Evolutionary conservation across 2,329 filamentous ascomycete species (phyloP).

Genomic region (Tolypocladium cylindrosporum): DNA sequence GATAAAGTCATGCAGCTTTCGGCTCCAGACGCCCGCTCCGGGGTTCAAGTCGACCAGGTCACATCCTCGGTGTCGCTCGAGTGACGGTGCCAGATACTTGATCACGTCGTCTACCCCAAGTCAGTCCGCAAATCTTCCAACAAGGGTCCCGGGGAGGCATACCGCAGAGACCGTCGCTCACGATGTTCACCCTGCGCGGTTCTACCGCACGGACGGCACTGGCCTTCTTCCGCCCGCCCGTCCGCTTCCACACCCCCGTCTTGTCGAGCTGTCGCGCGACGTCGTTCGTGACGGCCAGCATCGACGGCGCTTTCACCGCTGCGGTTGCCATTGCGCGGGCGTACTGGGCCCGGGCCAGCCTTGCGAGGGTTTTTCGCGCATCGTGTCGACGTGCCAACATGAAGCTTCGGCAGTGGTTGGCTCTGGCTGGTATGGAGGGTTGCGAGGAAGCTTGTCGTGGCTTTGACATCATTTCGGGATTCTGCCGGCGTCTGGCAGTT

Average conservation of each 20-base stretch:
- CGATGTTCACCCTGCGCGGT: conserved; percentile 39
- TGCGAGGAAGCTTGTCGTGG: not conserved
- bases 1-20: conserved; percentile 62
- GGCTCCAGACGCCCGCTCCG: conserved; percentile 68
- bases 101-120: conserved; percentile 52
- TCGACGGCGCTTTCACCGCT: conserved; percentile 4
- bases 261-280: conserved; percentile 14
- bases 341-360: conserved; percentile 3
- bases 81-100: conserved; percentile 55
- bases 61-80: conserved; percentile 64
- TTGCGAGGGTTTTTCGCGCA: conserved; percentile 5
- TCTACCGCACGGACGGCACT: conserved; percentile 10
- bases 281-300: conserved; percentile 7
- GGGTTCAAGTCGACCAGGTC: conserved; percentile 85
- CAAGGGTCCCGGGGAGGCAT: conserved; percentile 6
- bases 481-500: not conserved
- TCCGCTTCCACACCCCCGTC: conserved; percentile 15
- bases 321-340: conserved; percentile 3
- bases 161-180: conserved; percentile 41
- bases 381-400: conserved; percentile 6
- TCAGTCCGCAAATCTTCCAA: not conserved
- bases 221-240: conserved; percentile 6
- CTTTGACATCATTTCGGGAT: not conserved
- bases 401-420: not conserved
- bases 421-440: not conserved